Evolutionary conservation across 139 green algal species (phyloP).

Genomic region (Chlorella sorokiniana): DNA sequence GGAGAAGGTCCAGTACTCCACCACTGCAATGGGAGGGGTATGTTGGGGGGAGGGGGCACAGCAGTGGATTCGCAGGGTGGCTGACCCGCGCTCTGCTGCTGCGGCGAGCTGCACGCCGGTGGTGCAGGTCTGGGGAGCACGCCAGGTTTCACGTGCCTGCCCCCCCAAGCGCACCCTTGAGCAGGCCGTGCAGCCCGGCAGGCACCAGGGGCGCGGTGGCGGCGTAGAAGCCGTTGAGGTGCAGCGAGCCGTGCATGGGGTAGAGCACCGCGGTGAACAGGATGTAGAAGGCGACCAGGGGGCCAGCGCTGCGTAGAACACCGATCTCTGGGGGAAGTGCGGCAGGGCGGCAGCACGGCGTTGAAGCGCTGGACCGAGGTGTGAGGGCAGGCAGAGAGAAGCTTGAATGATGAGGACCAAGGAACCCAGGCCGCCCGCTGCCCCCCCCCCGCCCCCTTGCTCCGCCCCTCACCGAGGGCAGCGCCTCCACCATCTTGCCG

Average conservation of each 20-base stretch:
- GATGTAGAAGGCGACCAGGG: conserved; percentile 77
- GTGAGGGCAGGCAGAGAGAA: neutral
- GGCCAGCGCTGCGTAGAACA: conserved; percentile 74
- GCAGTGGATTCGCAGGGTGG: neutral
- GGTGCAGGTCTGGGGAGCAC: too few relatives aligned
- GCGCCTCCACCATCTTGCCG: conserved; percentile 46
- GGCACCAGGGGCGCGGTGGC: conserved; percentile 52
- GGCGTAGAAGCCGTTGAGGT: conserved; percentile 66
- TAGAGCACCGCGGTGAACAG: conserved; percentile 81
- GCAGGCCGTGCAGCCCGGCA: conserved; percentile 66
- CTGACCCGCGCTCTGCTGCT: too few relatives aligned
- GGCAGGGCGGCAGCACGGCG: too few relatives aligned
- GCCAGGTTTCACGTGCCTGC: too few relatives aligned
- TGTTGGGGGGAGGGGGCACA: neutral
- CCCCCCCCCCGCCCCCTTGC: neutral
- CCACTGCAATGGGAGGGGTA: conserved; percentile 31
- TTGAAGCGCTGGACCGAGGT: neutral
- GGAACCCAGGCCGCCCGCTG: too few relatives aligned
- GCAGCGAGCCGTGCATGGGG: conserved; percentile 66
- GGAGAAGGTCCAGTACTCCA: conserved; percentile 84
- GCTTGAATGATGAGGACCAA: neutral
- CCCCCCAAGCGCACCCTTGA: conserved; percentile 51
- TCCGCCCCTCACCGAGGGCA: conserved; percentile 40
- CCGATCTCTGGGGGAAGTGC: conserved; percentile 25
- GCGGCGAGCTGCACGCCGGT: too few relatives aligned